phyloP scores from a whole-genome alignment of 148 eudicot species.

The Spergularia marina region DNA sequence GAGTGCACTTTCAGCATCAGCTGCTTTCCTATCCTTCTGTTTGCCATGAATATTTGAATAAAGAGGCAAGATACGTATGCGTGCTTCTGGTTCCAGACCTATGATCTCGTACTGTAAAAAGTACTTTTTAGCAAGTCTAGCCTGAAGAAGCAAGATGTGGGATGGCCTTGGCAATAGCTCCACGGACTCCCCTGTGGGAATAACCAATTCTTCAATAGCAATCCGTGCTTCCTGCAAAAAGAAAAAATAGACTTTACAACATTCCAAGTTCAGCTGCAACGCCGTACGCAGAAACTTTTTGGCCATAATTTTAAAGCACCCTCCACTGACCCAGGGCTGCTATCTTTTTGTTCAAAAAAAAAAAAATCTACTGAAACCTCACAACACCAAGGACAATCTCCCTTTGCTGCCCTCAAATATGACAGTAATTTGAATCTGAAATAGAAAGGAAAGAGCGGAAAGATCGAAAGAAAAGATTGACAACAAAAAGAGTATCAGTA shows the following conservation, averaged over 20 bases:
- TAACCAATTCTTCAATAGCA: conserved; percentile 78
- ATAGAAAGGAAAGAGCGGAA: neutral
- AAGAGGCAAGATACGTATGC: conserved; percentile 55
- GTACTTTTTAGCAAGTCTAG: conserved; percentile 61
- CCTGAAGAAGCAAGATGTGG: conserved; percentile 59
- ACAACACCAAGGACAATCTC: neutral
- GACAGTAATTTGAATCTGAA: neutral
- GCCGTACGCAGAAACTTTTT: neutral
- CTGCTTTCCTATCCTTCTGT: conserved; percentile 22
- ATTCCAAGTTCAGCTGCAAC: conserved; percentile 1
- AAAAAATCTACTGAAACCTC: neutral
- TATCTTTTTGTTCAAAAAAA: neutral
- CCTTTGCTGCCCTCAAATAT: neutral
- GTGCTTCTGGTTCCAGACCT: conserved; percentile 43
- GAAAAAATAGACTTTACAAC: neutral
- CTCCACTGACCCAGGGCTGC: neutral
- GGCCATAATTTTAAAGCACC: neutral
- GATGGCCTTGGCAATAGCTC: conserved; percentile 75
- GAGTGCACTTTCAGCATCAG: conserved; percentile 32
- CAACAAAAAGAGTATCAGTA: neutral
- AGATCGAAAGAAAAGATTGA: neutral
- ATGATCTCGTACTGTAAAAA: conserved; percentile 56
- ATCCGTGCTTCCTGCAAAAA: conserved; percentile 69
- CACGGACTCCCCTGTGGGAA: conserved; percentile 70
- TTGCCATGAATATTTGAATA: conserved; percentile 29